These are phyloP conservation scores for Bromus sterilis DNA, from an alignment of 176 grass and related monocot species.

Conservation along the genomic window DNA sequence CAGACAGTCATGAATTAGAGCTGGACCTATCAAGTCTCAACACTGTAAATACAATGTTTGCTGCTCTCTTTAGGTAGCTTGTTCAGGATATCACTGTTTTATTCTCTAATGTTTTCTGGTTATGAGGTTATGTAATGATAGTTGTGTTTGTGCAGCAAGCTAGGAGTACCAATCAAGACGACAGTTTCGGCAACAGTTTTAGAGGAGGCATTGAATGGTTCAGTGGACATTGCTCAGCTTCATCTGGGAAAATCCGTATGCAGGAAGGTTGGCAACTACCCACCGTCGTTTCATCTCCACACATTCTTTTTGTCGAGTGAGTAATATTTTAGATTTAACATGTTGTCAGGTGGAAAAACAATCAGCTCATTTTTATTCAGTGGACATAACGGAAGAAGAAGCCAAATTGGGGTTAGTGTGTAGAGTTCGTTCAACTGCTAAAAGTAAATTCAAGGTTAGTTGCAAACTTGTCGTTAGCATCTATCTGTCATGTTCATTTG, in stretches of 20 bases:
- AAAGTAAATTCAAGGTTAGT: slow-evolving; percentile 99
- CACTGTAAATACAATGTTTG: slow-evolving; percentile 99
- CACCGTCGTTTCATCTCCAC: slow-evolving; percentile 14
- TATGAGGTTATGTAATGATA: slow-evolving; percentile 12
- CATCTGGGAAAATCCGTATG: slow-evolving; percentile 49
- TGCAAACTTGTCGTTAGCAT: slow-evolving; percentile 4
- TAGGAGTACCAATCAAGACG: slow-evolving; percentile 96
- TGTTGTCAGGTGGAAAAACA: slow-evolving; percentile 91
- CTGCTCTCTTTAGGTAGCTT: slow-evolving; percentile 92
- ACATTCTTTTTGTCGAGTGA: neutral
- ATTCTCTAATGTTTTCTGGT: slow-evolving; percentile 1
- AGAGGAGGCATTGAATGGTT: slow-evolving; percentile 82
- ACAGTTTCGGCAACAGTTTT: slow-evolving; percentile 95
- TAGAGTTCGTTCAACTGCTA: slow-evolving; percentile 74
- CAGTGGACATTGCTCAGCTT: slow-evolving; percentile 62
- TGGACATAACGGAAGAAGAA: slow-evolving; percentile 85
- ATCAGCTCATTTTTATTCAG: slow-evolving; percentile 93
- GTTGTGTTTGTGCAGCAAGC: slow-evolving; percentile 58
- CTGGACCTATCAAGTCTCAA: slow-evolving; percentile 96
- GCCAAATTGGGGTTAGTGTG: slow-evolving; percentile 79
- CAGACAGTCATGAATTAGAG: slow-evolving; percentile 87
- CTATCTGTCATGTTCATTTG: neutral
- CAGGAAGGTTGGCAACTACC: slow-evolving; percentile 53
- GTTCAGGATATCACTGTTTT: neutral
- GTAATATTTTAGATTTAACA: slow-evolving; percentile 17